phyloP scores from a whole-genome alignment of 805 yeast species.

The Martiniozyma abietophila region DNA sequence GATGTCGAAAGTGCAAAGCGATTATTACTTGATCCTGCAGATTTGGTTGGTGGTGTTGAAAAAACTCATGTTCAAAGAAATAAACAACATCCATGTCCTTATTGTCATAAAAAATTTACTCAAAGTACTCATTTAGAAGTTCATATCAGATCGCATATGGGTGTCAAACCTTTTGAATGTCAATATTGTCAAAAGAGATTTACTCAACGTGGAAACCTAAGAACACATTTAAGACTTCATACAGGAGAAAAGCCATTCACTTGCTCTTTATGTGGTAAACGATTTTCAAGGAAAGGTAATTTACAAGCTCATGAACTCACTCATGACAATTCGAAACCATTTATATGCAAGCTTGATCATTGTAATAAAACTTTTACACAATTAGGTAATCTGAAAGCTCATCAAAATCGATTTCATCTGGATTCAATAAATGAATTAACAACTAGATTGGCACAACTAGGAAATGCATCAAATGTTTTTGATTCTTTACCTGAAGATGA shows the following conservation, averaged over 20 bases:
- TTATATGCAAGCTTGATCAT: constrained; percentile 65
- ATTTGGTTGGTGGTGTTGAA: constrained; percentile 73
- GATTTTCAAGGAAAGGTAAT: constrained; percentile 86
- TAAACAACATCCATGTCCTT: constrained; percentile 61
- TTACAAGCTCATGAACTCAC: constrained; percentile 80
- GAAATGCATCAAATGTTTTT: constrained; percentile 37
- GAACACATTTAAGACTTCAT: constrained; percentile 79
- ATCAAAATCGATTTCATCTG: constrained; percentile 83
- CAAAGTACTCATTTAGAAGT: constrained; percentile 91
- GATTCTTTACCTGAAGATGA: constrained; percentile 48
- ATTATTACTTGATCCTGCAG: constrained; percentile 46
- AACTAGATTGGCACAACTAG: constrained; percentile 50
- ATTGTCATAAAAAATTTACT: constrained; percentile 72
- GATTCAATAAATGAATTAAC: constrained; percentile 63
- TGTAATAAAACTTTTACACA: constrained; percentile 86
- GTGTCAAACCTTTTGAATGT: constrained; percentile 77
- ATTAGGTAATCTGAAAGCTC: constrained; percentile 87
- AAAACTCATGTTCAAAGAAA: constrained; percentile 39
- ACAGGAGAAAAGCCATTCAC: constrained; percentile 89
- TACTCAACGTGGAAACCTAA: constrained; percentile 83
- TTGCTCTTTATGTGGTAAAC: constrained; percentile 67
- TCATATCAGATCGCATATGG: constrained; percentile 80
- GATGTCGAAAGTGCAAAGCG: constrained; percentile 25
- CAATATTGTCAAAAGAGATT: constrained; percentile 70
- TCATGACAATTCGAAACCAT: constrained; percentile 73